Evolutionary conservation across 306 rosid genomes (phyloP).

Genomic region (Abrus pulchellus): DNA sequence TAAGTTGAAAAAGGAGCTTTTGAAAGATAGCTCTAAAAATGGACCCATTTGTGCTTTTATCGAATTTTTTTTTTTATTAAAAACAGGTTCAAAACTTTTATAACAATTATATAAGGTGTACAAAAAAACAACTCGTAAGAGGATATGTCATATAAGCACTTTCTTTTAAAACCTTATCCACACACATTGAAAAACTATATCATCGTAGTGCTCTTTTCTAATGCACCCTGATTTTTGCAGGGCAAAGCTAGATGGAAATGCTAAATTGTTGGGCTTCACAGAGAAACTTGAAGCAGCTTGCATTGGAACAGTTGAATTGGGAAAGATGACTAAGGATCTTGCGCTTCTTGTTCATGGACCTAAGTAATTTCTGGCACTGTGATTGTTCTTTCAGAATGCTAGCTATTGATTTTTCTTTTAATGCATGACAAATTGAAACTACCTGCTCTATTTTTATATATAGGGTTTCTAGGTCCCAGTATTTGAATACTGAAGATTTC

Average conservation of each 20-base stretch:
- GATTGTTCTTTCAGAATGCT: constrained; percentile 36
- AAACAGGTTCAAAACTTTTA: not conserved
- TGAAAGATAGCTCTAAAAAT: not conserved
- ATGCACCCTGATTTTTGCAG: constrained; percentile 47
- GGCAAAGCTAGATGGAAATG: constrained; percentile 93
- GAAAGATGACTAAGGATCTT: constrained; percentile 99
- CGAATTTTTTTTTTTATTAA: not conserved
- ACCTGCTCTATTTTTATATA: constrained; percentile 31
- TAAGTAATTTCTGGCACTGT: constrained; percentile 62
- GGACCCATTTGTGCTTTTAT: not conserved
- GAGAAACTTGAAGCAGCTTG: constrained; percentile 91
- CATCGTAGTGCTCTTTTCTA: not conserved
- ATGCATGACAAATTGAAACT: constrained; percentile 5
- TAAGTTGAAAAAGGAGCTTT: not conserved
- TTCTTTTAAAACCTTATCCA: not conserved
- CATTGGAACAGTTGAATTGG: constrained; percentile 81
- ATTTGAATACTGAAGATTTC: constrained; percentile 93
- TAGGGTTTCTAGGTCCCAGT: constrained; percentile 80
- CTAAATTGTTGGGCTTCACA: constrained; percentile 70
- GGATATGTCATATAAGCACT: not conserved
- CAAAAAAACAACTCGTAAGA: not conserved
- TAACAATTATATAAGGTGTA: not conserved
- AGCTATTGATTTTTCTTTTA: not conserved
- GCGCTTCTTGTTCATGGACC: constrained; percentile 90
- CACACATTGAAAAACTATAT: not conserved